Evolutionary conservation across 2,329 filamentous ascomycete genomes (phyloP), one percentile per base, ranked within the genome.

Genomic region (Pestalotiopsis sp.): DNA sequence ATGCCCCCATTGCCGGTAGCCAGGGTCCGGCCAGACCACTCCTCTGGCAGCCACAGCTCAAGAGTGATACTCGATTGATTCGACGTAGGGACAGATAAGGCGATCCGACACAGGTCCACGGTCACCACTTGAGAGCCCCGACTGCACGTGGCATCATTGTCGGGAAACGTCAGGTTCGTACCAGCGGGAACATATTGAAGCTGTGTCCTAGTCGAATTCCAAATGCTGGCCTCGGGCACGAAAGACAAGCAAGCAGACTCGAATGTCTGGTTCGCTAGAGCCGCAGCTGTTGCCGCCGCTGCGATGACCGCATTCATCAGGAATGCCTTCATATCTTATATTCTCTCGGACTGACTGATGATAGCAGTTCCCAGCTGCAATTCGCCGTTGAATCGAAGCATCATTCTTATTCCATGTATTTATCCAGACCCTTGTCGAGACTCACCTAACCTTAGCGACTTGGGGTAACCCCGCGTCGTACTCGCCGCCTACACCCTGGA

Each of bases 1-100:
- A 84, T 73, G 2, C 84, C 84, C 0, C 83, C 83, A 64, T 86
- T 86, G 0, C 84, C 84, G 0, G 82, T 84, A 24, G 80, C 81
- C 56, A 86, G 63, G 59, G 84, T 84, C 3, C 82, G 79, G 0
- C 79, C 82, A 1, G 77, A 81, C 75, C 84, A 86, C 11, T 80
- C 73, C 6, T 76, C 76, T 0, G 84, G 84, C 20, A 85, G 73
- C 83, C 83, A 85, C 1, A 81, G 74, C 69, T 86, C 84, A 22
- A 83, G 73, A 4, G 76, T 80, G 39, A 86, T 81, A 48, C 81
- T 79, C 30, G 82, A 84, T 38, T 75, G 77, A 24, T 78, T 76
- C 13, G 74, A 75, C 1, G 74, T 76, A 10, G 70, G 67, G 11
- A 78, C 70, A 6, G 70, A 71, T 60, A 78, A 63, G 3, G 72